These are phyloP conservation scores for Suillus weaverae DNA, from an alignment of 768 basidiomycete species.

Conservation along the genomic window DNA sequence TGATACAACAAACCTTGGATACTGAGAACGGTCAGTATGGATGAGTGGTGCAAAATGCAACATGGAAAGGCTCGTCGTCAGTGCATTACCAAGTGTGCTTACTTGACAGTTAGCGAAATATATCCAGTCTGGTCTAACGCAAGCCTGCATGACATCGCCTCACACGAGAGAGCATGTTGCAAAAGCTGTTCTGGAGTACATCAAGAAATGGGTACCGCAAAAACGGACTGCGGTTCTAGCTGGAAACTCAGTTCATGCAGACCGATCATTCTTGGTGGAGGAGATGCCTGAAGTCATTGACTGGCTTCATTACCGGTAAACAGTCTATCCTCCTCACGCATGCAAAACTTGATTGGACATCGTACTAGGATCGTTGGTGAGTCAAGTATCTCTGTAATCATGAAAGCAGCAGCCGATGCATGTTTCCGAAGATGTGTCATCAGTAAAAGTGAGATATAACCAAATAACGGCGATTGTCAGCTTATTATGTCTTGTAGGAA, in stretches of 20 bases:
- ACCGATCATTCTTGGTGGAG: slow-evolving; percentile 66
- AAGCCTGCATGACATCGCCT: slow-evolving; percentile 73
- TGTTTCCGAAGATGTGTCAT: slow-evolving; percentile 66
- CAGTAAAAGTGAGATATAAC: slow-evolving; percentile 59
- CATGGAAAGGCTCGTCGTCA: slow-evolving; percentile 63
- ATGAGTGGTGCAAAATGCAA: slow-evolving; percentile 82
- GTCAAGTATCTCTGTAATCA: slow-evolving; percentile 25
- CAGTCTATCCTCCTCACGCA: slow-evolving; percentile 2
- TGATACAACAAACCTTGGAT: neutral
- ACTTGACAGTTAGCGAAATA: neutral
- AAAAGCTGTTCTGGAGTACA: slow-evolving; percentile 65
- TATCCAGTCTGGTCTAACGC: slow-evolving; percentile 75
- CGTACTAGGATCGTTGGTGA: slow-evolving; percentile 64
- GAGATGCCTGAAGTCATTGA: slow-evolving; percentile 82
- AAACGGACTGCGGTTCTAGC: slow-evolving; percentile 68
- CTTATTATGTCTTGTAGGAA: slow-evolving; percentile 47
- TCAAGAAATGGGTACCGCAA: slow-evolving; percentile 82
- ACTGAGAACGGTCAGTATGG: slow-evolving; percentile 57
- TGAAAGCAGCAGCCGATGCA: neutral
- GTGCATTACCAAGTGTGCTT: neutral
- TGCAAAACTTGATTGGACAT: neutral
- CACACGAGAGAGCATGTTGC: slow-evolving; percentile 62
- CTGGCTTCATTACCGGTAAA: slow-evolving; percentile 79
- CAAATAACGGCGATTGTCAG: neutral
- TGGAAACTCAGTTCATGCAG: slow-evolving; percentile 85